Conservation (phyloP, 1,284 basidiomycete species). For the Xerocomus amazonicus region DNA sequence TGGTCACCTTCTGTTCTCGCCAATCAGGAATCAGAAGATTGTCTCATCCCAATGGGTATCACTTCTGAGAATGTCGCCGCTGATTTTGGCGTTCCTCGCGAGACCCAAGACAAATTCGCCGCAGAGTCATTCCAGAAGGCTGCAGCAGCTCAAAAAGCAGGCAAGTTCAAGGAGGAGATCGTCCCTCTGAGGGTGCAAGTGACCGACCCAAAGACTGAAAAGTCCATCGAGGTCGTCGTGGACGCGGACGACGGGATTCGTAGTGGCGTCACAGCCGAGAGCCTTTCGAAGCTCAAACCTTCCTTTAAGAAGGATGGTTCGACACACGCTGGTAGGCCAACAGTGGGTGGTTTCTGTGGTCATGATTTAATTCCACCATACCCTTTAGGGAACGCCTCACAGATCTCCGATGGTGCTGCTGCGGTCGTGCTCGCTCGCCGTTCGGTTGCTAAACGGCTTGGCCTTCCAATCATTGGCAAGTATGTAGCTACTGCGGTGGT, state of each 20-base stretch:
- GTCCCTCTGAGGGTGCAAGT: constrained; percentile 78
- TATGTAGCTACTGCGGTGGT: constrained; percentile 77
- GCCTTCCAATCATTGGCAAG: constrained; percentile 91
- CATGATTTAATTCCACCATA: constrained; percentile 3
- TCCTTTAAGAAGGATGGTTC: constrained; percentile 87
- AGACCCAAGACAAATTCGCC: constrained; percentile 81
- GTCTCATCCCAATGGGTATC: constrained; percentile 94
- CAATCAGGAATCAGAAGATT: constrained; percentile 84
- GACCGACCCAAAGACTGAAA: constrained; percentile 82
- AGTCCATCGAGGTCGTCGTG: constrained; percentile 76
- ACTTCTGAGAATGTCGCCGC: constrained; percentile 95
- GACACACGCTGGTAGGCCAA: constrained; percentile 75
- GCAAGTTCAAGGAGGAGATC: constrained; percentile 92
- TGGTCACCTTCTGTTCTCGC: constrained; percentile 81
- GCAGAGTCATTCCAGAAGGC: constrained; percentile 88
- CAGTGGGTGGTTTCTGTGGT: constrained; percentile 3
- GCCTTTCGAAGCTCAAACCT: constrained; percentile 88
- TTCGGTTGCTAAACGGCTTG: constrained; percentile 83
- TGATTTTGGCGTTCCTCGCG: constrained; percentile 72
- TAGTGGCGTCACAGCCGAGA: constrained; percentile 86
- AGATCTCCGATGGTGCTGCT: constrained; percentile 97
- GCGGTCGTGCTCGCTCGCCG: constrained; percentile 89
- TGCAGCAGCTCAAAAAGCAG: constrained; percentile 81
- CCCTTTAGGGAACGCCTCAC: constrained; percentile 77
- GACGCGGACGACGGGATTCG: constrained; percentile 91